Evolutionary conservation across 495 filamentous ascomycete species (phyloP).

Genomic region (Talaromyces proteolyticus): DNA sequence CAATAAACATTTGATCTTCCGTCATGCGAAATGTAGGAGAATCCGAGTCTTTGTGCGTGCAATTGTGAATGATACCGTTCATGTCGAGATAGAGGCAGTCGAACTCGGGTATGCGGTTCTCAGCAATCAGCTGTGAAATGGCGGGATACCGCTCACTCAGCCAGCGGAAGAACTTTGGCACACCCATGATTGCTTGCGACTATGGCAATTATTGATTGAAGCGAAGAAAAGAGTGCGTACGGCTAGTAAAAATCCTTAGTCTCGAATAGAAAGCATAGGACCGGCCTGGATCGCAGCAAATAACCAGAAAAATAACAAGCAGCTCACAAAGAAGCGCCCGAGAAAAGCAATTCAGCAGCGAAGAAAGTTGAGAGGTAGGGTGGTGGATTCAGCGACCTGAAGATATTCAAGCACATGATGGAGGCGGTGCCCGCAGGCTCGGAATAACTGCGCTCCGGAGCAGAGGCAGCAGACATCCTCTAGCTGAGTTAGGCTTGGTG

Average conservation of each 20-base stretch:
- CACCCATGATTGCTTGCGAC: conserved; percentile 57
- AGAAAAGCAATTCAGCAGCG: neutral
- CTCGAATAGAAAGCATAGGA: neutral
- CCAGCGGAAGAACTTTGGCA: conserved; percentile 95
- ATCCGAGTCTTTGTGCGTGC: conserved; percentile 92
- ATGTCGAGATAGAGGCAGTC: conserved; percentile 98
- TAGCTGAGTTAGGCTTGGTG: conserved; percentile 5
- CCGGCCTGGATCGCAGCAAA: neutral
- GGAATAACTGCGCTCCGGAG: neutral
- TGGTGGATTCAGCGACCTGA: neutral
- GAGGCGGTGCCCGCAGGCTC: neutral
- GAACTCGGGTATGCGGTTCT: conserved; percentile 99
- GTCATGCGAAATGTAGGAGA: conserved; percentile 88
- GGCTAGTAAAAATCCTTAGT: neutral
- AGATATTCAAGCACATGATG: neutral
- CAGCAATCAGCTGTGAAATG: conserved; percentile 97
- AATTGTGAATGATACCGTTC: conserved; percentile 99
- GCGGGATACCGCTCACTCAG: conserved; percentile 98
- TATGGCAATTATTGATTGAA: neutral
- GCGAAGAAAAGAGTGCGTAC: neutral
- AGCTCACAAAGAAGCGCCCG: neutral
- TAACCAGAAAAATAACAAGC: neutral
- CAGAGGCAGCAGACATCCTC: neutral
- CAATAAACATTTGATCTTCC: conserved; percentile 98
- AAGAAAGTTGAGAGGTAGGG: neutral